phyloP scores from a whole-genome alignment of 495 filamentous ascomycete species.

The Aspergillus funiculosus region DNA sequence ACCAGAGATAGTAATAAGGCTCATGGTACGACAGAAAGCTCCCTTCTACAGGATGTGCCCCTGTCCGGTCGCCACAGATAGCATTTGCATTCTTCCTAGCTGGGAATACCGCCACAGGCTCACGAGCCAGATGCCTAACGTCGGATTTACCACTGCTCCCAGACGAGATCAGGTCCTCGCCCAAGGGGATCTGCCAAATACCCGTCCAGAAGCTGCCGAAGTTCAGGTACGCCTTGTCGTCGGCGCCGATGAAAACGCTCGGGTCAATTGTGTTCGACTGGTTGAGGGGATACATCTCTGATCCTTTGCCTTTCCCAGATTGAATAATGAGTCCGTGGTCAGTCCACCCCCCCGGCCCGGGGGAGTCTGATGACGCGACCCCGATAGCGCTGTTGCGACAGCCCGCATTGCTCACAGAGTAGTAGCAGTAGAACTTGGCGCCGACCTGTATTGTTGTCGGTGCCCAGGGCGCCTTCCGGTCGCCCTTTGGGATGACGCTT shows the following conservation, averaged over 20 bases:
- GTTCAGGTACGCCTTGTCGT: slow-evolving; percentile 49
- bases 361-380: slow-evolving; percentile 56
- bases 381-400: slow-evolving; percentile 65
- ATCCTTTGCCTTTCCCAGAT: slow-evolving; percentile 32
- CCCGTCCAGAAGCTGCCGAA: slow-evolving; percentile 73
- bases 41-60: slow-evolving; percentile 40
- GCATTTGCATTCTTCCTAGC: slow-evolving; percentile 24
- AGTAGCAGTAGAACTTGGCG: slow-evolving; percentile 64
- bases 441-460: slow-evolving; percentile 55
- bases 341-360: slow-evolving; percentile 57
- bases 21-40: slow-evolving; percentile 51
- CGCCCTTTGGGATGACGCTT: slow-evolving; percentile 39
- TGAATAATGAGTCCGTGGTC: slow-evolving; percentile 42
- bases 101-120: slow-evolving; percentile 21
- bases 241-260: slow-evolving; percentile 46
- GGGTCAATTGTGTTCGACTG: slow-evolving; percentile 71
- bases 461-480: slow-evolving; percentile 47
- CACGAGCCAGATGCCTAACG: slow-evolving; percentile 31
- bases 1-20: slow-evolving; percentile 66
- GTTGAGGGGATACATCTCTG: slow-evolving; percentile 45
- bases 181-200: slow-evolving; percentile 59
- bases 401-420: slow-evolving; percentile 62
- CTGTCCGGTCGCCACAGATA: slow-evolving; percentile 33
- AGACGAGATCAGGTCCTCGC: slow-evolving; percentile 32
- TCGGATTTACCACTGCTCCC: slow-evolving; percentile 24